phyloP scores from a whole-genome alignment of 768 basidiomycete species.

The Coprinopsis cinerea region DNA sequence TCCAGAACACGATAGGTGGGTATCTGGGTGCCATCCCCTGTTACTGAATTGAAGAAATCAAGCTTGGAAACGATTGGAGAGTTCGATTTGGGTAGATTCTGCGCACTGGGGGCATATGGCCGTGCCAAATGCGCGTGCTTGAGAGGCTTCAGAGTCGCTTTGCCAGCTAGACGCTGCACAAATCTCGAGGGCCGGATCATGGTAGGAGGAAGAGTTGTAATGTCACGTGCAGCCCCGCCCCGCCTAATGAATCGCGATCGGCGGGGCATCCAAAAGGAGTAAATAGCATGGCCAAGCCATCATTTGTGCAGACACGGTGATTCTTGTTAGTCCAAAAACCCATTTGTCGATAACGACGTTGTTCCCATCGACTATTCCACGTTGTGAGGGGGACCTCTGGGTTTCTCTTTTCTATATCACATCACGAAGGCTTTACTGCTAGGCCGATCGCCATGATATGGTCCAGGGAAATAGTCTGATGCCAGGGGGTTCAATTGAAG shows the following conservation, averaged over 20 bases:
- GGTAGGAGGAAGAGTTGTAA: conserved; percentile 12
- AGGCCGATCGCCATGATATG: neutral
- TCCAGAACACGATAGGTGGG: conserved; percentile 87
- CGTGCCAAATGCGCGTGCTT: neutral
- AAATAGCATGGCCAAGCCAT: neutral
- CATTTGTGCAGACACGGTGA: neutral
- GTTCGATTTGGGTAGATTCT: conserved; percentile 33
- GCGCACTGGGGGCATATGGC: neutral
- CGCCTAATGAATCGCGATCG: conserved; percentile 1
- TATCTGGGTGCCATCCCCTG: conserved; percentile 54
- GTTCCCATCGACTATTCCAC: conserved; percentile 2
- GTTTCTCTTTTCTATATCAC: neutral
- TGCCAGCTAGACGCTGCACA: conserved; percentile 10
- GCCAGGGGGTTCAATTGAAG: conserved; percentile 3
- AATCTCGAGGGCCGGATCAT: conserved; percentile 20
- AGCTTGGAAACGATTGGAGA: conserved; percentile 67
- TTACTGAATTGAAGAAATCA: conserved; percentile 77
- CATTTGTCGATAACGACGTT: neutral
- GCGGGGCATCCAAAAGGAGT: neutral
- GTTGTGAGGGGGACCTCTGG: neutral
- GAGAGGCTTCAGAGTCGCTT: neutral
- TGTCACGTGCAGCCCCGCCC: neutral
- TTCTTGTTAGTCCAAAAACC: neutral
- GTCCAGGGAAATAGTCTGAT: neutral
- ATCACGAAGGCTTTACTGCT: neutral